Conservation (phyloP, 192 early-diverging fungal genomes). For the Rhizophagus sp. region DNA sequence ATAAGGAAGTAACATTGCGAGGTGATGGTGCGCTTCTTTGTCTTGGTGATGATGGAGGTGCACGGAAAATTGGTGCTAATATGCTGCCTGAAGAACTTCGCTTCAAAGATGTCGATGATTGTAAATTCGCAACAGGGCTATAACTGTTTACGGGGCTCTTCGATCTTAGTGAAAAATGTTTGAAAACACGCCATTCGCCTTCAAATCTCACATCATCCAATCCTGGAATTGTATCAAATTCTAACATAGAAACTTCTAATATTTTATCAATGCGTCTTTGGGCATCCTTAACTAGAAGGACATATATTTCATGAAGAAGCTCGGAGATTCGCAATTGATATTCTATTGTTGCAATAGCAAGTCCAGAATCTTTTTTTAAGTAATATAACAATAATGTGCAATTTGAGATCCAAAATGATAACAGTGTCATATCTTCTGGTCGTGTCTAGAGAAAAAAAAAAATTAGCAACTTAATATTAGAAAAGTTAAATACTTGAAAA, state of each 20-base stretch:
- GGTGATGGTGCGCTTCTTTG: conserved; percentile 56
- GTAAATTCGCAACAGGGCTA: conserved; percentile 17
- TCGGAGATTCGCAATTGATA: conserved; percentile 82
- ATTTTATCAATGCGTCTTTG: conserved; percentile 67
- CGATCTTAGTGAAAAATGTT: conserved; percentile 40
- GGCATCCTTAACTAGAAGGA: conserved; percentile 63
- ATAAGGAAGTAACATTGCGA: conserved; percentile 66
- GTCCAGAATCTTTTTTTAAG: conserved; percentile 80
- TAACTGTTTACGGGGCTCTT: conserved; percentile 22
- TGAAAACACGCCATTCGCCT: conserved; percentile 63
- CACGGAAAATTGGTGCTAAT: conserved; percentile 23
- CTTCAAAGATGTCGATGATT: background rate
- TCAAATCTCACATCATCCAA: conserved; percentile 59
- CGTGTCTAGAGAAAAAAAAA: background rate
- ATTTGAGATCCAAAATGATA: conserved; percentile 89
- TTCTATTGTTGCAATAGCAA: conserved; percentile 68
- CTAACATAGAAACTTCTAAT: conserved; percentile 66
- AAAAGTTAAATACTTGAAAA: background rate
- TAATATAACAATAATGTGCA: conserved; percentile 80
- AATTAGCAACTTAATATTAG: background rate
- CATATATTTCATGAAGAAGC: conserved; percentile 72
- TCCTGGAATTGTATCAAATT: conserved; percentile 69
- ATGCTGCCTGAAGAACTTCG: conserved; percentile 30
- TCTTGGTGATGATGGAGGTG: conserved; percentile 39
- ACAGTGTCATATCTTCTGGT: conserved; percentile 55